A percentile compares a stretch with the other conserved stretches of the same genome.
These are phyloP conservation scores for Fusarium proliferatum DNA, from an alignment of 2,329 filamentous ascomycete species.

Conservation along the genomic window DNA sequence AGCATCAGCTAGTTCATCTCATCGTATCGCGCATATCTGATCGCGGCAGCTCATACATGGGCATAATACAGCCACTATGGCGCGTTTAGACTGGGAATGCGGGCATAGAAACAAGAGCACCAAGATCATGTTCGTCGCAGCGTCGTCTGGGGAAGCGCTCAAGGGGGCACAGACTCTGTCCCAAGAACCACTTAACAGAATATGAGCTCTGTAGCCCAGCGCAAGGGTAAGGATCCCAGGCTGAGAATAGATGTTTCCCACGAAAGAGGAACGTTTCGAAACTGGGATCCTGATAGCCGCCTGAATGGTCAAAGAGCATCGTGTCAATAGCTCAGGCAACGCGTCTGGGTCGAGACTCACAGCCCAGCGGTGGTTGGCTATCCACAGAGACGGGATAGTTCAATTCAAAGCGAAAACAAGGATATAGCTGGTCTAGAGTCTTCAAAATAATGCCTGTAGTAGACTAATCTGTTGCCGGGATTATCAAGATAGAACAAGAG, in stretches of 20 bases:
- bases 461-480: conserved; percentile 1
- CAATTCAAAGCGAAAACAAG: conserved; percentile 1
- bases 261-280: conserved; percentile 31
- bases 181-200: conserved; percentile 7
- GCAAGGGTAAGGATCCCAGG: conserved; percentile 12
- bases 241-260: conserved; percentile 4
- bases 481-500: background rate
- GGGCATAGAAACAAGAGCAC: conserved; percentile 9
- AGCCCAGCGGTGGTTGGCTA: conserved; percentile 19
- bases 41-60: conserved; percentile 19
- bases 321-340: conserved; percentile 2
- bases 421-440: conserved; percentile 12
- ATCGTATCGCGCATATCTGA: conserved; percentile 34
- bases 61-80: conserved; percentile 11
- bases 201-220: conserved; percentile 1
- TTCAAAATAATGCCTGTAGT: conserved; percentile 6
- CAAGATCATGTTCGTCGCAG: conserved; percentile 7
- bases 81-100: conserved; percentile 9
- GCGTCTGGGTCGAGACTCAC: conserved; percentile 19
- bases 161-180: conserved; percentile 12
- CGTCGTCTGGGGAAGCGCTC: conserved; percentile 36
- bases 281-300: conserved; percentile 37
- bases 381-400: conserved; percentile 11
- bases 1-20: conserved; percentile 28
- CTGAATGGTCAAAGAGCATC: conserved; percentile 27